Conservation (phyloP, 306 rosid species). For the Inga laurina region DNA sequence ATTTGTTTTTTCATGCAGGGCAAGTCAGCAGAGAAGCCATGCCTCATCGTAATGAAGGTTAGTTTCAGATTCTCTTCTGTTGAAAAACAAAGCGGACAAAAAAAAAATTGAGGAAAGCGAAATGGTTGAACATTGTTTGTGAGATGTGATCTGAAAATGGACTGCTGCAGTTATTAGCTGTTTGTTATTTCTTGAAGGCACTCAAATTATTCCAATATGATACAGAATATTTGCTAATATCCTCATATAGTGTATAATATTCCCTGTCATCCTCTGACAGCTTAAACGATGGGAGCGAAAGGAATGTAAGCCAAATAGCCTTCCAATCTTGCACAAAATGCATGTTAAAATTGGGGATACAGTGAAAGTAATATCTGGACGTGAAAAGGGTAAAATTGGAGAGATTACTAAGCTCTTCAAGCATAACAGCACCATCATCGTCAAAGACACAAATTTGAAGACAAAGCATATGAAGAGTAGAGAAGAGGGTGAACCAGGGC, state of each 20-base stretch:
- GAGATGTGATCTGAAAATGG: conserved; percentile 11
- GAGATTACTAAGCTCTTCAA: conserved; percentile 65
- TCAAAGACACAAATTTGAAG: conserved; percentile 81
- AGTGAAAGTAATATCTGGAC: conserved; percentile 85
- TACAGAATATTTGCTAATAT: neutral
- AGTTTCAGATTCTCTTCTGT: conserved; percentile 34
- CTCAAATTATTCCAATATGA: neutral
- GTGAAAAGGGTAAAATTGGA: conserved; percentile 85
- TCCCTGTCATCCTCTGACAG: conserved; percentile 49
- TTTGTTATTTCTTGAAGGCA: conserved; percentile 22
- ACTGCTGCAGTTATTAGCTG: conserved; percentile 8
- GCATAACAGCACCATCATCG: conserved; percentile 80
- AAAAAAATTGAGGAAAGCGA: neutral
- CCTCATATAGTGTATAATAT: conserved; percentile 5
- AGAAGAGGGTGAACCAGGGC: conserved; percentile 88
- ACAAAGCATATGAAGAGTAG: conserved; percentile 88
- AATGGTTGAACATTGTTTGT: neutral
- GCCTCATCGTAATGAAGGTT: conserved; percentile 71
- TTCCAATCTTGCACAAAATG: conserved; percentile 83
- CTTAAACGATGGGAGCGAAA: conserved; percentile 87
- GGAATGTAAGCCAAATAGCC: conserved; percentile 93
- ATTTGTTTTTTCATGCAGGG: conserved; percentile 50
- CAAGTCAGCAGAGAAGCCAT: conserved; percentile 60
- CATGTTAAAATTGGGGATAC: conserved; percentile 95
- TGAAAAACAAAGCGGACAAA: conserved; percentile 7